Conservation (phyloP, 345 rosid species). For the Moringa oleifera region DNA sequence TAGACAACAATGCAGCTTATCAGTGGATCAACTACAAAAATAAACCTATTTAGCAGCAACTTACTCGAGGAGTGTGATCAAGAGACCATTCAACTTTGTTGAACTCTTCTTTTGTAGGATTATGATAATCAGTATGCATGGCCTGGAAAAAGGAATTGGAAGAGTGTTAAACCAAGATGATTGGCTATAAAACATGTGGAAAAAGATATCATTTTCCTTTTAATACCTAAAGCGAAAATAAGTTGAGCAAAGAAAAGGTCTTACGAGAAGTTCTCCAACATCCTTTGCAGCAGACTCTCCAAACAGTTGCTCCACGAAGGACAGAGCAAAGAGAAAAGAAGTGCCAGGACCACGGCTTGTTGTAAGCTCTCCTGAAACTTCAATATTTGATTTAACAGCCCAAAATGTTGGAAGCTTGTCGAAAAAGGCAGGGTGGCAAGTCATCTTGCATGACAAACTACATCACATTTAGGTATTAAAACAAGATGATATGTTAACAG, state of each 20-base stretch:
- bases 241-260: not conserved
- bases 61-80: conserved; percentile 57
- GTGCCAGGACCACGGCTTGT: conserved; percentile 98
- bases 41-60: conserved; percentile 14
- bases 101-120: conserved; percentile 54
- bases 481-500: not conserved
- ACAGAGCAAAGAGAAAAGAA: conserved; percentile 72
- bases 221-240: not conserved
- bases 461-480: conserved; percentile 40
- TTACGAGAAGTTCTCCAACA: conserved; percentile 60
- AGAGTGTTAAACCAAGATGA: conserved; percentile 9
- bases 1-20: too few relatives aligned
- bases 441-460: conserved; percentile 63
- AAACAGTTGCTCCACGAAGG: conserved; percentile 72
- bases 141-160: conserved; percentile 33
- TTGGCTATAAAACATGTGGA: not conserved
- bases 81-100: conserved; percentile 72
- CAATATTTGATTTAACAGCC: conserved; percentile 86
- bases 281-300: conserved; percentile 70
- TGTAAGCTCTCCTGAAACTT: conserved; percentile 84
- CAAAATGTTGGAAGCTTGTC: conserved; percentile 83
- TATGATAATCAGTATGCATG: conserved; percentile 36
- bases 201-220: not conserved
- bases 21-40: too few relatives aligned
- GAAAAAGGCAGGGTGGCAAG: conserved; percentile 86